These are phyloP conservation scores for Ceratocystis huliohia DNA, from an alignment of 2,329 filamentous ascomycete genomes.

Conservation along the genomic window DNA sequence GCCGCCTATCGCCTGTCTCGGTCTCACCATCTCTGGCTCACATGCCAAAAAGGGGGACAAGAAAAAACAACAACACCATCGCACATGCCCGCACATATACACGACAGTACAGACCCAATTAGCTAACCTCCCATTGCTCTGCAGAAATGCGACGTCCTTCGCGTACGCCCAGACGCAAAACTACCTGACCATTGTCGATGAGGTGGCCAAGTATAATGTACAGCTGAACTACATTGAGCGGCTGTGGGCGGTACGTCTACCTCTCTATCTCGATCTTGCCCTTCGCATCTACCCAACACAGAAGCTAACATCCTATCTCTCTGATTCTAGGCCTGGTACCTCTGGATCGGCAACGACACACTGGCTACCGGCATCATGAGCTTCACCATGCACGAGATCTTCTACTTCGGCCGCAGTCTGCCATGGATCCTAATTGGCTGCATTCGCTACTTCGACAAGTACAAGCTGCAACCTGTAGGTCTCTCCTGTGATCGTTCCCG, in stretches of 20 bases:
- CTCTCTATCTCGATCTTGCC: background rate
- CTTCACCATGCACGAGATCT: slow-evolving; percentile 82
- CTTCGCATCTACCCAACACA: background rate
- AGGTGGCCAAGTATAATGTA: slow-evolving; percentile 62
- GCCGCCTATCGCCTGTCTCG: too few species aligned
- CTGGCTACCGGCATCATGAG: slow-evolving; percentile 96
- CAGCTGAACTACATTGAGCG: slow-evolving; percentile 77
- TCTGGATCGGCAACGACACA: slow-evolving; percentile 95
- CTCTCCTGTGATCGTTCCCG: background rate
- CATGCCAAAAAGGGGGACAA: too few species aligned
- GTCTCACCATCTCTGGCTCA: too few species aligned
- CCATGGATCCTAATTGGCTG: slow-evolving; percentile 89
- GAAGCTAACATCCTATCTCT: slow-evolving; percentile 18
- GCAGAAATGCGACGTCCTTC: slow-evolving; percentile 40
- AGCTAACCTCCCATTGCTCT: slow-evolving; percentile 15
- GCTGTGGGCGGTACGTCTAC: slow-evolving; percentile 62
- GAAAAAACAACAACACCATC: too few species aligned
- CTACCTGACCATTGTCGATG: slow-evolving; percentile 48
- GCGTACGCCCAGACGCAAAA: slow-evolving; percentile 36
- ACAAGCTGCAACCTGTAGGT: slow-evolving; percentile 77
- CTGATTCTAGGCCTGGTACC: slow-evolving; percentile 61
- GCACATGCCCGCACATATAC: too few species aligned
- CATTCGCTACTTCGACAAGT: slow-evolving; percentile 78
- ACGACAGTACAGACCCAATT: background rate
- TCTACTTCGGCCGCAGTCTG: slow-evolving; percentile 86